Evolutionary conservation across 2,329 filamentous ascomycete species (phyloP), one percentile per base, ranked within the genome.

Genomic region (Talaromyces sp.): DNA sequence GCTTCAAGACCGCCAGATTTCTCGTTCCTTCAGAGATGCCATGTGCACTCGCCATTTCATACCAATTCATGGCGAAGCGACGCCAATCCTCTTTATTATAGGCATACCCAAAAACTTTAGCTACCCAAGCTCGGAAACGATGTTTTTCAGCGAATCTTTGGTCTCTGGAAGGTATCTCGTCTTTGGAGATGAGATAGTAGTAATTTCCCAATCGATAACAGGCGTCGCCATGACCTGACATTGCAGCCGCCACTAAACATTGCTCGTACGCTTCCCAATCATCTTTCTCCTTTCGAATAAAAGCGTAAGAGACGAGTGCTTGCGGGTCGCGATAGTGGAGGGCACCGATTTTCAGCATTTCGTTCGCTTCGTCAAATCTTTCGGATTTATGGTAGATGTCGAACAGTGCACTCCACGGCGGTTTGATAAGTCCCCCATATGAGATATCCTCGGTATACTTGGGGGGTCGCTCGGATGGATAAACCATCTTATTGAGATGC

Each of bases 151-250:
- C 50, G 9, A 41, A 37, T n/a, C 50, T 39, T 22, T 72, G 62
- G 15, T 70, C 74, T 2, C 67, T 68, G 2, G 69, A 73, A 0
- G 71, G 69, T 35, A 71, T 70, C 37, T 67, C 62, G 3, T 73
- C 72, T 13, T 68, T 67, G n/a, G 45, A 73, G 7, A 69, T 77
- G 50, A 70, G 73, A 61, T 72, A 76, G 66, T 80, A 80, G 64
- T 75, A 75, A 54, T 77, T 75, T 3, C 71, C 78, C 9, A 80
- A 69, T 37, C 71, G 72, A n/a, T 71, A 65, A 65, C 73, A 75
- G 2, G 77, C 75, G 6, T 69, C 64, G 2, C 41, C n/a, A 41
- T 76, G 50, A 7, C 73, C 73, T 2, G 69, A 63, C 15, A 72
- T 71, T 0, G 77, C 78, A 33, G 75, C 74, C 61, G 73, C 73